Conservation (phyloP, 2,329 filamentous ascomycete species). For the Thyridium curvatum region DNA sequence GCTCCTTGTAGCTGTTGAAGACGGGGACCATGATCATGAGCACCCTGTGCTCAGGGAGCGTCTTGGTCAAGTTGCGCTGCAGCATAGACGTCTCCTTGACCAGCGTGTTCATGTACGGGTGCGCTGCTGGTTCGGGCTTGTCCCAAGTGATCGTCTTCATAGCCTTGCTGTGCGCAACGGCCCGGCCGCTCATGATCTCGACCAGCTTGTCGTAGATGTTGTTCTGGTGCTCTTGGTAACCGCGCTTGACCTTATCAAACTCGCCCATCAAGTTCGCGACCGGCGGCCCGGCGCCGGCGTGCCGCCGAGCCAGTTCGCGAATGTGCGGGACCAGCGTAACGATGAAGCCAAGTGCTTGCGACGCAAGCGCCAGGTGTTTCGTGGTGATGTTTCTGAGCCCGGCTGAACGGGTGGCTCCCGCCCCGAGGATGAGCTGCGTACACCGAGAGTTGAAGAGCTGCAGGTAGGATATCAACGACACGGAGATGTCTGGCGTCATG, state of each 20-base stretch:
- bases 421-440: conserved; percentile 92
- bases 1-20: conserved; percentile 73
- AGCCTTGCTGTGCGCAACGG: conserved; percentile 64
- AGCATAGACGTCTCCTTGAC: conserved; percentile 81
- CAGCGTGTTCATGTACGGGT: conserved; percentile 78
- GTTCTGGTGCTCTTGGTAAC: conserved; percentile 83
- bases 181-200: conserved; percentile 82
- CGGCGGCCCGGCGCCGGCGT: conserved; percentile 34
- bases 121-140: conserved; percentile 37
- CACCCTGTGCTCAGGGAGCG: conserved; percentile 71
- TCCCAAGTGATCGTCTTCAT: conserved; percentile 77
- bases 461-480: conserved; percentile 75
- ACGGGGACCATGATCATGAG: conserved; percentile 81
- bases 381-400: conserved; percentile 95
- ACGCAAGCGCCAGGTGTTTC: conserved; percentile 86
- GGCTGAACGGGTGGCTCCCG: conserved; percentile 81
- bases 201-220: conserved; percentile 90
- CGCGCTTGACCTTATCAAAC: conserved; percentile 79
- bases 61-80: conserved; percentile 76
- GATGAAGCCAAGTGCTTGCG: conserved; percentile 82
- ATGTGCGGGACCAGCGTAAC: conserved; percentile 83
- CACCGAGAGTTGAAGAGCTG: conserved; percentile 94
- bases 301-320: conserved; percentile 82
- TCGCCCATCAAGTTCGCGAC: conserved; percentile 64
- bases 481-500: conserved; percentile 78